phyloP scores from a whole-genome alignment of 305 asterid species.

The Fraxinus nigra region DNA sequence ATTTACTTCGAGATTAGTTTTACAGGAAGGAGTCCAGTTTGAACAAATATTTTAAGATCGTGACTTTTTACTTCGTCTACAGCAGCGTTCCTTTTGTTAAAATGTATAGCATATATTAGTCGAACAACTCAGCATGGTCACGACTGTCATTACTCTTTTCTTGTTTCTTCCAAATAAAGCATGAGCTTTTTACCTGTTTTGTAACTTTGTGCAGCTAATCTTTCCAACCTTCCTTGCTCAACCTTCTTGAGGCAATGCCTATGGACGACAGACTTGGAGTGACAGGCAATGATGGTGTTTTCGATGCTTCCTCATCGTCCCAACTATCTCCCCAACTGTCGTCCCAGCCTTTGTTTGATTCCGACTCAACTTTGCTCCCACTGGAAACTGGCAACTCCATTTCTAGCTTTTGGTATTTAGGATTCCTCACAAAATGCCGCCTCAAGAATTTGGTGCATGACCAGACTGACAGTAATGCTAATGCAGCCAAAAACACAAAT shows the following conservation, averaged over 20 bases:
- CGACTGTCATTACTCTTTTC: background rate
- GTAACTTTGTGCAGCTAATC: conserved; percentile 35
- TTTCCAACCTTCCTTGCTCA: conserved; percentile 71
- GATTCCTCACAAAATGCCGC: conserved; percentile 35
- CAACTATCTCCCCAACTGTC: conserved; percentile 78
- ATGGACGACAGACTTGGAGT: conserved; percentile 62
- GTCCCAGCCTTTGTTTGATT: conserved; percentile 68
- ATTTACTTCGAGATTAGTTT: background rate
- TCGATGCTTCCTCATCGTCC: conserved; percentile 86
- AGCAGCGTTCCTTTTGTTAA: background rate
- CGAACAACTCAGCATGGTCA: background rate
- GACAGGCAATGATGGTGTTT: conserved; percentile 48
- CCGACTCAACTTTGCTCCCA: conserved; percentile 33
- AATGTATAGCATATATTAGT: background rate
- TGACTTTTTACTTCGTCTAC: background rate
- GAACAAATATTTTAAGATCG: background rate
- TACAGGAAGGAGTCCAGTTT: background rate
- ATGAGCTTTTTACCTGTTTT: background rate
- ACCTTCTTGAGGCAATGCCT: conserved; percentile 54
- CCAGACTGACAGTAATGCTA: conserved; percentile 38
- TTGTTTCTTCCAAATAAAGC: background rate
- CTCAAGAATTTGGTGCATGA: conserved; percentile 35
- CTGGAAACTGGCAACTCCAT: conserved; percentile 72
- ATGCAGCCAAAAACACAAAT: conserved; percentile 40
- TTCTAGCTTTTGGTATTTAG: conserved; percentile 61